Evolutionary conservation across 805 yeast genomes (phyloP).

Genomic region (Wickerhamiella sergipiensis): DNA sequence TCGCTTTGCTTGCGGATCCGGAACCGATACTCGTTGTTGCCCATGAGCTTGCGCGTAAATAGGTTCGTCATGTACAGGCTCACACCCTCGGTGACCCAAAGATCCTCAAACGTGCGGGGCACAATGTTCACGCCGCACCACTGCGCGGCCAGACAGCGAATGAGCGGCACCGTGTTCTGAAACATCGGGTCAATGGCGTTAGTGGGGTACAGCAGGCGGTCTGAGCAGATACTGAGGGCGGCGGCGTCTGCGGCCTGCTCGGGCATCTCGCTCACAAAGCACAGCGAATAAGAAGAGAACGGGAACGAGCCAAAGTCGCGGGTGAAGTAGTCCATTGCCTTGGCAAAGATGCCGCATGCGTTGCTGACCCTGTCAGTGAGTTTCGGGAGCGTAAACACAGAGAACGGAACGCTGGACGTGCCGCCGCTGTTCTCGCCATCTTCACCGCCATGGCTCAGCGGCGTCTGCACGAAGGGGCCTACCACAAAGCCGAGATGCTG

Average conservation of each 20-base stretch:
- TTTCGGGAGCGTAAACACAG: slow-evolving; percentile 20
- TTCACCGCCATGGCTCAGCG: slow-evolving; percentile 32
- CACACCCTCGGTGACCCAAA: slow-evolving; percentile 85
- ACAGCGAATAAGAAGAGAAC: slow-evolving; percentile 64
- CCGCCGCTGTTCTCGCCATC: slow-evolving; percentile 21
- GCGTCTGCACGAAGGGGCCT: slow-evolving; percentile 66
- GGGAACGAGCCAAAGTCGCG: slow-evolving; percentile 91
- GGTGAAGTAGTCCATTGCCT: slow-evolving; percentile 70
- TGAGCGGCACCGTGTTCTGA: slow-evolving; percentile 48
- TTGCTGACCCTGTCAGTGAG: slow-evolving; percentile 35
- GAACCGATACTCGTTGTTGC: slow-evolving; percentile 68
- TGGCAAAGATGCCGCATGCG: slow-evolving; percentile 60
- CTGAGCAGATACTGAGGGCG: slow-evolving; percentile 52
- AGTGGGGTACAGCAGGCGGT: slow-evolving; percentile 55
- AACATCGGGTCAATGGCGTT: slow-evolving; percentile 68
- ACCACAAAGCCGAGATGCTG: slow-evolving; percentile 93
- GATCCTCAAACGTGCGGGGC: slow-evolving; percentile 62
- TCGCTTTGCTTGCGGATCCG: slow-evolving; percentile 53
- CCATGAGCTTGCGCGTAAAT: slow-evolving; percentile 59
- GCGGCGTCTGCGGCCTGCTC: slow-evolving; percentile 54
- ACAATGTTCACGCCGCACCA: slow-evolving; percentile 90
- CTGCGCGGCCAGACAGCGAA: slow-evolving; percentile 67
- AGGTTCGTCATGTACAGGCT: slow-evolving; percentile 70
- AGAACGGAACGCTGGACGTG: slow-evolving; percentile 12
- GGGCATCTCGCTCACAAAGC: slow-evolving; percentile 37